phyloP scores from a whole-genome alignment of 768 basidiomycete species.

The Gyrodon lividus region DNA sequence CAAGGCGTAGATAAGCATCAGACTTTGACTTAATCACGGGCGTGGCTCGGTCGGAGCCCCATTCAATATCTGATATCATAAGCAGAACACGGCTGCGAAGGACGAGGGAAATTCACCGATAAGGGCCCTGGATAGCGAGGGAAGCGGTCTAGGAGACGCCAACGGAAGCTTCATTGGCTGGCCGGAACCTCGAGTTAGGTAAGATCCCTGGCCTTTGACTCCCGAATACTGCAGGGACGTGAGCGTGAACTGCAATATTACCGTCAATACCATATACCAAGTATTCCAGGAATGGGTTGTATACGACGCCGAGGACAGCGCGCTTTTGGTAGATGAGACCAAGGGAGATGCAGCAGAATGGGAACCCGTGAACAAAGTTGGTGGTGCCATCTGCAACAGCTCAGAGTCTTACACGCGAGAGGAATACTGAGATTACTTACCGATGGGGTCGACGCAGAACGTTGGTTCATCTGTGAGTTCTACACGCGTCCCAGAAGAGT shows the following conservation, averaged over 20 bases:
- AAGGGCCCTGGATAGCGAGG: conserved; percentile 68
- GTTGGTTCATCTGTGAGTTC: conserved; percentile 86
- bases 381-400: conserved; percentile 71
- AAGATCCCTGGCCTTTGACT: conserved; percentile 77
- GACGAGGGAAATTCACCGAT: conserved; percentile 43
- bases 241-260: not conserved
- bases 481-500: conserved; percentile 69
- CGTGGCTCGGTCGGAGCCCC: conserved; percentile 76
- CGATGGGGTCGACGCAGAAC: conserved; percentile 96
- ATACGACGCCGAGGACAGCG: conserved; percentile 89
- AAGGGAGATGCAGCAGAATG: conserved; percentile 87
- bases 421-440: conserved; percentile 40
- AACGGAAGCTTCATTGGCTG: conserved; percentile 66
- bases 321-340: conserved; percentile 81
- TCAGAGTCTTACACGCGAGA: conserved; percentile 27
- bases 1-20: conserved; percentile 68
- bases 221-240: conserved; percentile 71
- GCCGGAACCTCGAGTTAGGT: conserved; percentile 52
- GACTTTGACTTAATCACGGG: conserved; percentile 59
- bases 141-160: conserved; percentile 57
- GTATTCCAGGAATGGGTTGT: conserved; percentile 88
- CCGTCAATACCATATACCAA: conserved; percentile 45
- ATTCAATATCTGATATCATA: conserved; percentile 65
- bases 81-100: not conserved
- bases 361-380: conserved; percentile 85